A percentile compares a stretch with the other conserved stretches of the same genome.
Evolutionary conservation across 2,329 filamentous ascomycete species (phyloP).

Genomic region (Coniochaeta sp.): DNA sequence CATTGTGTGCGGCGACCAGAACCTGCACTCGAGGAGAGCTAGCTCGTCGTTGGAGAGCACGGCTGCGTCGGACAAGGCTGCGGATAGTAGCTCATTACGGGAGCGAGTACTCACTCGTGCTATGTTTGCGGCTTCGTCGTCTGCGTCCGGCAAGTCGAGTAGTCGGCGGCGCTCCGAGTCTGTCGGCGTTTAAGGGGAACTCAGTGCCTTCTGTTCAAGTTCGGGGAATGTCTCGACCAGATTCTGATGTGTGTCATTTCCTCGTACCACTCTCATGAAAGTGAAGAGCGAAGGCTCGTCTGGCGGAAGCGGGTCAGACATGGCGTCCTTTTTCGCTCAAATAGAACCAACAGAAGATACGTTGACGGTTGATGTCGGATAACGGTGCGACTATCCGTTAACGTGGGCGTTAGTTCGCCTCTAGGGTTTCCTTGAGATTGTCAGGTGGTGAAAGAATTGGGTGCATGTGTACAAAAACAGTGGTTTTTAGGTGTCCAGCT

Average conservation of each 20-base stretch:
- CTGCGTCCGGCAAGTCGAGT: not conserved
- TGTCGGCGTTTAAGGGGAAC: not conserved
- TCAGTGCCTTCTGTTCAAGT: not conserved
- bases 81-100: not conserved
- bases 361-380: not conserved
- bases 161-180: not conserved
- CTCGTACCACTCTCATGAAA: not conserved
- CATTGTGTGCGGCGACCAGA: not conserved
- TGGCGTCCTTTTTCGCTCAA: not conserved
- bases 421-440: no score
- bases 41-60: not conserved
- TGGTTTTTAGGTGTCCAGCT: no score
- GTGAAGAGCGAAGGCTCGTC: not conserved
- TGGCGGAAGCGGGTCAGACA: not conserved
- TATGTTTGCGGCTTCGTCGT: not conserved
- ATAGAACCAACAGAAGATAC: not conserved
- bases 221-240: not conserved
- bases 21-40: not conserved
- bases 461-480: no score
- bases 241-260: not conserved
- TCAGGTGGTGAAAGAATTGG: no score
- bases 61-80: not conserved
- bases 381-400: no score
- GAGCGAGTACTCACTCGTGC: not conserved
- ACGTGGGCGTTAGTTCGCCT: no score